These are phyloP conservation scores for Cairneyella variabilis DNA, from an alignment of 495 filamentous ascomycete genomes.

Conservation along the genomic window DNA sequence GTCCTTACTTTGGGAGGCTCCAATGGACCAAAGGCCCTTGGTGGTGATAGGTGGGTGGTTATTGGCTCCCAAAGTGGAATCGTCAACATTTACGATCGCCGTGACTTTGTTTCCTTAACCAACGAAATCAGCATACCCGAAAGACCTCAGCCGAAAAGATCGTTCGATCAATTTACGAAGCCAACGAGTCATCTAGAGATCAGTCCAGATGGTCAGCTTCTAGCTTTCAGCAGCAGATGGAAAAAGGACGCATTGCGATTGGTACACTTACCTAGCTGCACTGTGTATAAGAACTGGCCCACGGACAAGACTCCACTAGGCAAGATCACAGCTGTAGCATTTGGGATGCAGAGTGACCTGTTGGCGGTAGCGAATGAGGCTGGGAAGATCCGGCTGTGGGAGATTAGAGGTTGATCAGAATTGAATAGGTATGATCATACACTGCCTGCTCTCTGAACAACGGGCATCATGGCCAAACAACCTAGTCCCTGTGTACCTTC, in stretches of 20 bases:
- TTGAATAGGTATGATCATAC: too few relatives aligned
- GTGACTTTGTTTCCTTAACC: conserved; percentile 32
- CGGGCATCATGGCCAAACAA: not conserved
- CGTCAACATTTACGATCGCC: conserved; percentile 88
- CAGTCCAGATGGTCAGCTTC: conserved; percentile 80
- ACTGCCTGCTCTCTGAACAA: not conserved
- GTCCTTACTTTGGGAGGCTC: conserved; percentile 72
- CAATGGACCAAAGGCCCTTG: conserved; percentile 52
- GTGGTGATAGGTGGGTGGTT: conserved; percentile 84
- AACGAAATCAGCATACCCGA: conserved; percentile 50
- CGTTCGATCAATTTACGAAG: conserved; percentile 83
- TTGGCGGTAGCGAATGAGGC: conserved; percentile 82
- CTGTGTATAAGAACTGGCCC: conserved; percentile 95
- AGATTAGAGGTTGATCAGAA: conserved; percentile 56
- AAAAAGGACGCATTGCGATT: conserved; percentile 86
- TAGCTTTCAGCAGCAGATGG: conserved; percentile 77
- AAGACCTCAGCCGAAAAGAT: conserved; percentile 63
- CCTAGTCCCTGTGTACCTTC: not conserved
- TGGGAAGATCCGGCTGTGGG: conserved; percentile 83
- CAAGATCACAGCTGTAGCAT: conserved; percentile 74
- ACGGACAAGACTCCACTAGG: conserved; percentile 87
- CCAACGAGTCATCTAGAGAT: conserved; percentile 73
- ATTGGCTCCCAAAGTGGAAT: conserved; percentile 82
- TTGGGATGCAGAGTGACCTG: conserved; percentile 63
- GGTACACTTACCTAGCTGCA: conserved; percentile 87